Base-by-base conservation (phyloP, 2,329 filamentous ascomycete species). In the Claviceps fusiformis region DNA sequence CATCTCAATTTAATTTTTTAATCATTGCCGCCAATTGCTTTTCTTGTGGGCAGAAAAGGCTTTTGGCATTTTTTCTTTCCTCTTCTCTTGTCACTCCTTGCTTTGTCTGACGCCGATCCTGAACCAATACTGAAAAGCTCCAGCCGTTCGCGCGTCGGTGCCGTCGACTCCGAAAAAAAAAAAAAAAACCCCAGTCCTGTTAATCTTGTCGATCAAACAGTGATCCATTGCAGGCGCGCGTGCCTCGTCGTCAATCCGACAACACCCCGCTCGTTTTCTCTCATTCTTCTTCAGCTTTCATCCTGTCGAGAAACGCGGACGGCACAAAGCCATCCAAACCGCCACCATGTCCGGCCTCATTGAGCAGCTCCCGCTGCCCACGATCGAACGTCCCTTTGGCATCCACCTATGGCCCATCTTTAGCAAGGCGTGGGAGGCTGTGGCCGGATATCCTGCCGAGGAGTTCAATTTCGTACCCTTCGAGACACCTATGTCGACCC, bases 321-420 rank as follows among this genome's bases (percentile, higher is more conserved):
- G 19, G 33, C 19, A 45, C 51, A 37, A 46, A 19, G 33, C 15
- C 49, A 15, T 33, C 49, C 49, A 13, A 58, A 61, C 63, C 63
- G 62, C 58, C 66, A 72, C 72, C 68, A 68, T 66, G 53, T 56
- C 68, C 55, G 57, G 70, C 73, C 73, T 79, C 60, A 76, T 72
- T 71, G 75, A 79, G 66, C 72, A 78, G 63, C 65, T 83, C 59
- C 78, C 88, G 68, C 69, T 83, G 62, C 92, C 92, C 55, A 89
- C 89, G 59, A 78, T 97, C 71, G 91, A 96, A 70, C 83, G 87
- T 61, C 92, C 92, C 39, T 97, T 97, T 66, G 93, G 92, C 70
- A 76, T 97, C 62, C 79, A 87, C 60, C 75, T 96, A 71, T 97
- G 93, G 93, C 89, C 92, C 64, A 83, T 95, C 73, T 97, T 97